phyloP scores from a whole-genome alignment of 805 yeast species.

The Danielia reshetovae region DNA sequence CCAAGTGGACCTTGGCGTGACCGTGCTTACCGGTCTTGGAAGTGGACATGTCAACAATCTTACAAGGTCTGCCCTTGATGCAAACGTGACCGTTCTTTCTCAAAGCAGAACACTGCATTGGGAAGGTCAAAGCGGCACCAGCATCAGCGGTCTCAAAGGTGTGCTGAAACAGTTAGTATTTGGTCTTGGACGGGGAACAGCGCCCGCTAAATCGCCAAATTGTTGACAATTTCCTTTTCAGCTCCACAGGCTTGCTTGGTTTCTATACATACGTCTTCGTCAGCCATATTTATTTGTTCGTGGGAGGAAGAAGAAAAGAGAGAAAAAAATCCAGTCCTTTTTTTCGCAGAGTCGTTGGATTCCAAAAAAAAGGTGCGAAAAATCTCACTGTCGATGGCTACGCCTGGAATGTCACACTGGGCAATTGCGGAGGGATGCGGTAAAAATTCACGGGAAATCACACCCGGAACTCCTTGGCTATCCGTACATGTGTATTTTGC shows the following conservation, averaged over 20 bases:
- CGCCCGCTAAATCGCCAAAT: not conserved
- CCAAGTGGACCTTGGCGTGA: conserved; percentile 99
- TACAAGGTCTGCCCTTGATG: conserved; percentile 99
- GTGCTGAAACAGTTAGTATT: conserved; percentile 53
- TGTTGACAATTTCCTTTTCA: no score
- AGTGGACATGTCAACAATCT: conserved; percentile 99
- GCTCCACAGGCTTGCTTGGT: no score
- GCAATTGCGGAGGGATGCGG: no score
- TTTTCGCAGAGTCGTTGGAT: conserved; percentile 15
- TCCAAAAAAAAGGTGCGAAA: conserved; percentile 3
- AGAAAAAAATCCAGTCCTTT: conserved; percentile 14
- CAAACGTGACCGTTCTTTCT: conserved; percentile 99
- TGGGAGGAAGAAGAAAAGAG: conserved; percentile 17
- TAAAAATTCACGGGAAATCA: no score
- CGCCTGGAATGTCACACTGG: no score
- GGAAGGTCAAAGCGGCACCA: conserved; percentile 97
- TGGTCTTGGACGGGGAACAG: conserved; percentile 1
- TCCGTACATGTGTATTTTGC: no score
- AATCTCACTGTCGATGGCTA: no score
- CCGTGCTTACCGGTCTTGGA: conserved; percentile 99
- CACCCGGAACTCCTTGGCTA: no score
- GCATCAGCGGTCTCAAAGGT: conserved; percentile 97
- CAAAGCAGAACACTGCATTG: conserved; percentile 99
- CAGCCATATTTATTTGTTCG: conserved; percentile 31
- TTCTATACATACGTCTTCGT: conserved; percentile 35